Evolutionary conservation across 2,329 filamentous ascomycete genomes (phyloP).

Genomic region (Aspergillus eucalypticola): DNA sequence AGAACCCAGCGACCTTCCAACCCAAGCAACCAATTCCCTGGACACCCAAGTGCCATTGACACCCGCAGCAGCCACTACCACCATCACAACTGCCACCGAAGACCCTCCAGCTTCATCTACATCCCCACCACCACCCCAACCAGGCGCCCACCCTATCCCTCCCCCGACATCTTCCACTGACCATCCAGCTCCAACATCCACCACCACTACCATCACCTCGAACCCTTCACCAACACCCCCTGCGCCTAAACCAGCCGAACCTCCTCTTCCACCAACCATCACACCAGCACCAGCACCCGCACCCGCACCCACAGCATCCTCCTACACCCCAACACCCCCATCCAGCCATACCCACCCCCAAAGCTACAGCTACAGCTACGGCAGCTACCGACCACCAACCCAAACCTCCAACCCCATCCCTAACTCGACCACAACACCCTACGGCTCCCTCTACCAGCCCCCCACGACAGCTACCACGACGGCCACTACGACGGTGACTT

Average conservation of each 20-base stretch:
- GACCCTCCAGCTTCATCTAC: neutral
- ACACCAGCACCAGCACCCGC: slow-evolving; percentile 17
- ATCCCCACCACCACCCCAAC: slow-evolving; percentile 44
- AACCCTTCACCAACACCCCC: slow-evolving; percentile 17
- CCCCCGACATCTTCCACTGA: slow-evolving; percentile 1
- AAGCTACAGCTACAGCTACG: slow-evolving; percentile 25
- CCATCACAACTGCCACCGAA: slow-evolving; percentile 27
- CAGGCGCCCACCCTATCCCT: slow-evolving; percentile 32
- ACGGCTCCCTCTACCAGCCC: slow-evolving; percentile 29
- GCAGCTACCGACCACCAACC: neutral
- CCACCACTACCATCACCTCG: neutral
- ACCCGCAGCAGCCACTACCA: slow-evolving; percentile 26
- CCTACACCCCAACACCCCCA: slow-evolving; percentile 10
- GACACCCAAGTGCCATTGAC: slow-evolving; percentile 23
- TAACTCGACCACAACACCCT: slow-evolving; percentile 29
- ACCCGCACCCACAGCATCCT: slow-evolving; percentile 31
- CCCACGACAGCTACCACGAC: slow-evolving; percentile 8
- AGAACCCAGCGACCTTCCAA: slow-evolving; percentile 11
- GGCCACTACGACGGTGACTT: neutral
- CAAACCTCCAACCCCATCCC: slow-evolving; percentile 6
- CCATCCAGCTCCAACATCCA: slow-evolving; percentile 10
- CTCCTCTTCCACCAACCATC: slow-evolving; percentile 6
- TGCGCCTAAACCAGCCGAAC: slow-evolving; percentile 18
- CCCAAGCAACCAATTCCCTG: slow-evolving; percentile 24
- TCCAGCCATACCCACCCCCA: slow-evolving; percentile 13